A percentile compares a stretch with the other conserved stretches of the same genome.
Evolutionary conservation across 495 filamentous ascomycete genomes (phyloP).

Genomic region (Chlorociboria aeruginascens): DNA sequence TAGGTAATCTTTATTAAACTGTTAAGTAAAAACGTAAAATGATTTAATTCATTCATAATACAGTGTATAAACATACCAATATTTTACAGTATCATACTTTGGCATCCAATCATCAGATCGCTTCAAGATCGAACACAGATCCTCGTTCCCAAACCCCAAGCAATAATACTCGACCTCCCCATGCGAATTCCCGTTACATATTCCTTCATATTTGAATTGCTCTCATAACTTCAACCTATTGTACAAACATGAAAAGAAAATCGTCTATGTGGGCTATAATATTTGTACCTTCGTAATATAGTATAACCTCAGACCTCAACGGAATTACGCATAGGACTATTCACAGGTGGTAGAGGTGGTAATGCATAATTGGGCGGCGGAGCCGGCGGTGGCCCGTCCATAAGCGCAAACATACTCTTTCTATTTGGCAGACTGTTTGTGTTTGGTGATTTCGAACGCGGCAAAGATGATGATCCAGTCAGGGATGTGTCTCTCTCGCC

Average conservation of each 20-base stretch:
- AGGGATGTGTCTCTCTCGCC: too few relatives aligned
- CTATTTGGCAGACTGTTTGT: constrained; percentile 26
- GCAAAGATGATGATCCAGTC: constrained; percentile 2
- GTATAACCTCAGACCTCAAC: neutral
- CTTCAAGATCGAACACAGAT: neutral
- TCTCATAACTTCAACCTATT: neutral
- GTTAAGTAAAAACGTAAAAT: neutral
- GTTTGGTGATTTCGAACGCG: constrained; percentile 1
- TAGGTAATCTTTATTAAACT: neutral
- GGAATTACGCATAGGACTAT: neutral
- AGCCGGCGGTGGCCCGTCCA: constrained; percentile 44
- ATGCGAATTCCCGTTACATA: constrained; percentile 9
- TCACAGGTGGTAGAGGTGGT: constrained; percentile 40
- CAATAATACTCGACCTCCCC: neutral
- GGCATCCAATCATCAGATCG: too few relatives aligned
- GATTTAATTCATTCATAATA: neutral
- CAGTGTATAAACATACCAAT: too few relatives aligned
- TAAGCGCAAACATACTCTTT: constrained; percentile 47
- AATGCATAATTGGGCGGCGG: constrained; percentile 54
- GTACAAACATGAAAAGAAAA: neutral
- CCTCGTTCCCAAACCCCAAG: neutral
- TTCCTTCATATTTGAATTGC: neutral
- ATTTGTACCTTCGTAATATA: neutral
- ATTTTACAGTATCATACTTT: too few relatives aligned
- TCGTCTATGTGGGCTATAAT: too few relatives aligned